Percentiles rank a stretch among this genome's conserved stretches.
These are phyloP conservation scores for Kluyveromyces sp. DNA, from an alignment of 1,139 yeast genomes.

Conservation along the genomic window DNA sequence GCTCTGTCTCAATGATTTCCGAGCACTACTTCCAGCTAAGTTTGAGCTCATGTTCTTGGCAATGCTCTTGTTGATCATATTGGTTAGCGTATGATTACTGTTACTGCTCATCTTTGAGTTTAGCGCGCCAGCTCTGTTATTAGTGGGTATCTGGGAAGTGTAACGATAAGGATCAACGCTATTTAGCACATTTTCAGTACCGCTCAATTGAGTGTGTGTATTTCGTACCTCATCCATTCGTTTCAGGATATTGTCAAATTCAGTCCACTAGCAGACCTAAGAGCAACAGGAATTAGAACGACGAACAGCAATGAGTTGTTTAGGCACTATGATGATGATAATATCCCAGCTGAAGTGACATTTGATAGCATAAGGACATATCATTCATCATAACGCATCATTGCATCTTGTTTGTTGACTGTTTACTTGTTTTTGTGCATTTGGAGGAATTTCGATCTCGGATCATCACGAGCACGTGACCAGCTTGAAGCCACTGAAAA, in stretches of 20 bases:
- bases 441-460: neutral
- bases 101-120: constrained; percentile 1
- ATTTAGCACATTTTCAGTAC: constrained; percentile 10
- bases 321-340: too few species aligned
- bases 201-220: neutral
- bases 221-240: constrained; percentile 6
- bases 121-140: constrained; percentile 18
- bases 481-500: too few species aligned
- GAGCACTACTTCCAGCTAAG: constrained; percentile 1
- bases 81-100: constrained; percentile 14
- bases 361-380: too few species aligned
- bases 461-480: neutral
- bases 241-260: too few species aligned
- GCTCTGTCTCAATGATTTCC: constrained; percentile 9
- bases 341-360: too few species aligned
- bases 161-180: constrained; percentile 19
- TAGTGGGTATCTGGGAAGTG: constrained; percentile 21
- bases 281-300: too few species aligned
- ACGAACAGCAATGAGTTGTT: too few species aligned
- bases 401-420: neutral
- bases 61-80: constrained; percentile 24
- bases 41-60: constrained; percentile 14
- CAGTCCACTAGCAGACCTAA: too few species aligned
- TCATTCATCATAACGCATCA: too few species aligned
- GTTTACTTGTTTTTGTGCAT: neutral